Evolutionary conservation across 805 yeast species (phyloP), one percentile per base, ranked within the genome.

Genomic region (Priceomyces castillae): DNA sequence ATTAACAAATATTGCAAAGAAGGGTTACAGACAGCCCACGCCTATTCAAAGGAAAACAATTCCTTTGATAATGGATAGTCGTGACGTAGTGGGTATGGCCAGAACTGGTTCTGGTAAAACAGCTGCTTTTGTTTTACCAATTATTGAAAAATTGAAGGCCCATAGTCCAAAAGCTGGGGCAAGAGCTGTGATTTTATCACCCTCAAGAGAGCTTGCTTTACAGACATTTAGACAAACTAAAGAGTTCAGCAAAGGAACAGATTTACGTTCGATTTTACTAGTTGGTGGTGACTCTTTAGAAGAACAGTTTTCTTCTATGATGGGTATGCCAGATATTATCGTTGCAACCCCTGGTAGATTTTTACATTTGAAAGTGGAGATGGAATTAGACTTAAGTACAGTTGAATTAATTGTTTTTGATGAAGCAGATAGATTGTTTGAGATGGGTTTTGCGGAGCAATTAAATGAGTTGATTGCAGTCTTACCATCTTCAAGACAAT

Each of bases 211-310:
- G 66, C 74, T 94, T 66, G 99, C 99, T 0, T 64, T 87, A 54
- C 99, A 94, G 65, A 94, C 99, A 0, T 78, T 78, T 59, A 88
- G 81, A 58, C 95, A 88, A 46, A 84, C 92, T 28, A 88, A 86
- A 56, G 99, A 94, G 43, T 92, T 94, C 61, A 67, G 90, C 12
- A 79, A 73, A 46, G 95, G 95, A 4, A 81, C 95, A 0, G 95
- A 89, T 56, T 73, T 94, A 51, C 78, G 97, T 54, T 73, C 88
- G 14, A 80, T 86, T 11, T 73, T 90, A 40, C 70, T 94, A 23
- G 92, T 95, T 45, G 99, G 99, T 69, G 99, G 99, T 72, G 99
- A 94, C 59, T 87, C 97, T n/a, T 71, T 94, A 57, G 99, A 94
- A 59, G 97, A 92, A 43, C 99, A 94, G 69, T 94, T 94, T 61